Evolutionary conservation across 495 filamentous ascomycete species (phyloP).

Genomic region (Hypoxylon fuscum): DNA sequence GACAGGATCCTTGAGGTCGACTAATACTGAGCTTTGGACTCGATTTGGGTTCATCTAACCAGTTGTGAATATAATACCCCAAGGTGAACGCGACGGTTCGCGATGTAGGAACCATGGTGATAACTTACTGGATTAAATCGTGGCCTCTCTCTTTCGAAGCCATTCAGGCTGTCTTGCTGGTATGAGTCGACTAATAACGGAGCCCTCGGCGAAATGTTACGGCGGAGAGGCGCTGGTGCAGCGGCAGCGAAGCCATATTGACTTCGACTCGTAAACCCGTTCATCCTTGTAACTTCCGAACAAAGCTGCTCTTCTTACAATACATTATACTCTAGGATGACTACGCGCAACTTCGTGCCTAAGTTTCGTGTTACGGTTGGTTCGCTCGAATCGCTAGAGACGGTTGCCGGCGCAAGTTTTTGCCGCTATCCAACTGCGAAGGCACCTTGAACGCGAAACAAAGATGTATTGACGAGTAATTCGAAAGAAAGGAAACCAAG

Average conservation of each 20-base stretch:
- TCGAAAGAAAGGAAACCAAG: constrained; percentile 10
- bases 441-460: neutral
- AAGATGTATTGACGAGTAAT: constrained; percentile 3
- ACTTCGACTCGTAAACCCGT: constrained; percentile 34
- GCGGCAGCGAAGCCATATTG: constrained; percentile 37
- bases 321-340: constrained; percentile 26
- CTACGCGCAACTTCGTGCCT: neutral
- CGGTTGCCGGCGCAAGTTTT: constrained; percentile 21
- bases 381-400: constrained; percentile 8
- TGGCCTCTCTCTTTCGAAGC: constrained; percentile 55
- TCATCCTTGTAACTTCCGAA: constrained; percentile 42
- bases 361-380: neutral
- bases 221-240: constrained; percentile 29
- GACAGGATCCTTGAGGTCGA: constrained; percentile 63
- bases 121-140: constrained; percentile 59
- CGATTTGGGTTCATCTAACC: constrained; percentile 49
- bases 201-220: constrained; percentile 41
- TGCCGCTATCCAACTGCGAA: constrained; percentile 16
- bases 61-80: constrained; percentile 28
- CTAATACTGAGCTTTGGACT: constrained; percentile 52
- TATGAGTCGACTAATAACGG: constrained; percentile 58
- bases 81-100: constrained; percentile 5
- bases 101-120: neutral
- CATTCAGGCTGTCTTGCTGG: constrained; percentile 52
- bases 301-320: constrained; percentile 4